phyloP scores from a whole-genome alignment of 116 monocot genomes.

The Phalaenopsis hybrid region DNA sequence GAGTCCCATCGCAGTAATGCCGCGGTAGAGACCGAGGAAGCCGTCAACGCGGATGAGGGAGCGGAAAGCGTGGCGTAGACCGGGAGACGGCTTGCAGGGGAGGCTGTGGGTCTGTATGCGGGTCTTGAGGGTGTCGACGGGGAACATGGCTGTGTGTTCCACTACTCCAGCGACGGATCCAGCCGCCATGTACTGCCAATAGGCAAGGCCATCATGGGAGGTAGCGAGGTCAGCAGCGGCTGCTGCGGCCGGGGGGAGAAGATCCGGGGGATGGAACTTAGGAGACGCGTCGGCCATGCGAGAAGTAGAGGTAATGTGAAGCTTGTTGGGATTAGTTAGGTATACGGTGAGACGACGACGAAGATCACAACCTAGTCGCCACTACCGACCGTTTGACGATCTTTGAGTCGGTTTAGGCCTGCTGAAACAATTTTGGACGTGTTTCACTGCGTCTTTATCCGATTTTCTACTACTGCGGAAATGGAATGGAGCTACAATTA shows the following conservation, averaged over 20 bases:
- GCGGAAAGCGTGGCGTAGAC: conserved; percentile 43
- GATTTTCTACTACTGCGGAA: too few species aligned
- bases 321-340: conserved; percentile 6
- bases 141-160: conserved; percentile 74
- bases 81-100: conserved; percentile 30
- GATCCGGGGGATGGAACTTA: conserved; percentile 20
- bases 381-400: neutral
- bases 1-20: conserved; percentile 72
- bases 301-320: neutral
- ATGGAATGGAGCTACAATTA: too few species aligned
- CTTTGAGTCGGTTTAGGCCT: neutral
- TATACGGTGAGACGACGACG: neutral
- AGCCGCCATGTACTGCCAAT: conserved; percentile 48
- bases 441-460: too few species aligned
- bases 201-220: conserved; percentile 26
- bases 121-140: conserved; percentile 90
- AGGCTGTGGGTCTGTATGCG: conserved; percentile 61
- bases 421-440: too few species aligned
- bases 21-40: conserved; percentile 59
- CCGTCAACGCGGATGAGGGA: conserved; percentile 42
- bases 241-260: conserved; percentile 11
- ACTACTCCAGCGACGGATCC: conserved; percentile 51
- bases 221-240: conserved; percentile 8
- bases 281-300: conserved; percentile 31
- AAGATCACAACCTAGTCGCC: too few species aligned